Conservation (phyloP, 257 asterid genomes). For the Agastache rugosa region DNA sequence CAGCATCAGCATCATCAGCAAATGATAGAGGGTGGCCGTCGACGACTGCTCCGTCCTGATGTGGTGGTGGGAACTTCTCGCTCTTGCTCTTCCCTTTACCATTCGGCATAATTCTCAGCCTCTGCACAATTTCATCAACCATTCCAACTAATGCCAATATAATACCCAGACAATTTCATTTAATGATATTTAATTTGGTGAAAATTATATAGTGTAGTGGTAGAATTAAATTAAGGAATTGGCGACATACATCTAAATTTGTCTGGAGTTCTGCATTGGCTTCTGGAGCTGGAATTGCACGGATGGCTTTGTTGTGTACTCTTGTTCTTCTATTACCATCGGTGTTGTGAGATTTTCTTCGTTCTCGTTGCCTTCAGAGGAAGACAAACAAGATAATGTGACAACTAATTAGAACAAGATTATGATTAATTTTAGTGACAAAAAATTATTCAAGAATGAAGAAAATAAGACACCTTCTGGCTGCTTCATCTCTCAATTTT, state of each 20-base stretch:
- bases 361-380: slow-evolving; percentile 62
- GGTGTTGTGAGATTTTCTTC: slow-evolving; percentile 52
- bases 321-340: slow-evolving; percentile 66
- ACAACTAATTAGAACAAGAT: slow-evolving; percentile 24
- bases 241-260: slow-evolving; percentile 66
- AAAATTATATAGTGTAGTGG: background rate
- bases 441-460: slow-evolving; percentile 16
- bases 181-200: no score
- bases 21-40: slow-evolving; percentile 56
- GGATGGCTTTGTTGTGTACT: slow-evolving; percentile 64
- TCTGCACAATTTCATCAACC: slow-evolving; percentile 49
- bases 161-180: no score
- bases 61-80: slow-evolving; percentile 93
- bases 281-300: slow-evolving; percentile 87
- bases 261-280: slow-evolving; percentile 87
- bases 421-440: background rate
- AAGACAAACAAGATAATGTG: slow-evolving; percentile 20
- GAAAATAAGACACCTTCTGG: slow-evolving; percentile 62
- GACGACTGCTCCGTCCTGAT: slow-evolving; percentile 83
- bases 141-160: background rate
- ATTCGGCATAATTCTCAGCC: slow-evolving; percentile 70
- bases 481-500: slow-evolving; percentile 84
- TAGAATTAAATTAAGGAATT: slow-evolving; percentile 21
- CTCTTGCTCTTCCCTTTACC: slow-evolving; percentile 71
- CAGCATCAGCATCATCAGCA: slow-evolving; percentile 30